Conservation (phyloP, 805 yeast species). For the Saccharomycopsis lassenensis region DNA sequence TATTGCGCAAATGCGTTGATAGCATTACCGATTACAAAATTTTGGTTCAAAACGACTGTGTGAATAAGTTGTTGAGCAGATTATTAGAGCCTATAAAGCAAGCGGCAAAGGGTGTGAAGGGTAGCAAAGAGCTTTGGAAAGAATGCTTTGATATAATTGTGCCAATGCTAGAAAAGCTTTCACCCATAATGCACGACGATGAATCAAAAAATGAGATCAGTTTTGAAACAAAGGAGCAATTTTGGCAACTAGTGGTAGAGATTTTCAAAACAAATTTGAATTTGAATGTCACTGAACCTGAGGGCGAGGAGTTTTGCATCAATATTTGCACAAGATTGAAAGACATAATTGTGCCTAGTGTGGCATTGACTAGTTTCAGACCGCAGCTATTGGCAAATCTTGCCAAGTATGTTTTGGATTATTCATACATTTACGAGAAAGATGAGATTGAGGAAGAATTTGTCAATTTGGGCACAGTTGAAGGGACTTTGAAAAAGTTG, state of each 20-base stretch:
- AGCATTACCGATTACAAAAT: constrained; percentile 24
- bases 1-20: constrained; percentile 31
- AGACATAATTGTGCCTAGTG: constrained; percentile 30
- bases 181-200: constrained; percentile 20
- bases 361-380: constrained; percentile 24
- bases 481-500: too few relatives aligned
- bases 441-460: constrained; percentile 42
- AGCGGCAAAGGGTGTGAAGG: constrained; percentile 29
- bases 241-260: constrained; percentile 34
- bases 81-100: constrained; percentile 41
- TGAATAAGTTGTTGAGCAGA: constrained; percentile 36
- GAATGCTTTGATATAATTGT: constrained; percentile 35
- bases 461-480: constrained; percentile 30
- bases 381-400: constrained; percentile 31
- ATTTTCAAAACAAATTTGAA: constrained; percentile 33
- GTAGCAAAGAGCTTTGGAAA: constrained; percentile 41
- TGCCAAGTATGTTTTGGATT: constrained; percentile 40
- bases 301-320: constrained; percentile 36
- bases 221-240: constrained; percentile 10
- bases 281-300: constrained; percentile 21
- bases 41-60: constrained; percentile 34
- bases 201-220: constrained; percentile 7
- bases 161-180: constrained; percentile 26
- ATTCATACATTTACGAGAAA: constrained; percentile 48
- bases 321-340: constrained; percentile 34